phyloP scores from a whole-genome alignment of 2,329 filamentous ascomycete genomes.

The Diplocarpon rosae region DNA sequence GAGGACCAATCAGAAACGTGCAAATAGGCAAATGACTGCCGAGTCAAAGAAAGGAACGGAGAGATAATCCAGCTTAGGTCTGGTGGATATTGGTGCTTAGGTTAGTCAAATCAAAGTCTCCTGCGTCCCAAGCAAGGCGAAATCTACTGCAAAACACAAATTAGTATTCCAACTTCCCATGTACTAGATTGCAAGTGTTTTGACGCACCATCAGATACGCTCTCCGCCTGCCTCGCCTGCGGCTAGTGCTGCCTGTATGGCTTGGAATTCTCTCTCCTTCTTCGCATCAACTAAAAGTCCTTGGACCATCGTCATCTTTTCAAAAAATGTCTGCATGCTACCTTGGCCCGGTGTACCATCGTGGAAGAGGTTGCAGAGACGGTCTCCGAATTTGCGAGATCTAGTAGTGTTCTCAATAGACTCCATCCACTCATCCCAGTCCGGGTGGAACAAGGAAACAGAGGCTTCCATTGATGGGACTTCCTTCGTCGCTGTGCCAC shows the following conservation, averaged over 20 bases:
- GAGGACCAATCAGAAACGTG: too few species aligned
- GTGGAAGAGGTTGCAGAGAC: slow-evolving; percentile 20
- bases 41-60: not conserved
- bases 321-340: slow-evolving; percentile 16
- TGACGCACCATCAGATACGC: not conserved
- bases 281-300: slow-evolving; percentile 6
- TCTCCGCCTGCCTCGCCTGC: not conserved
- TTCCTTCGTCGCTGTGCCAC: slow-evolving; percentile 9
- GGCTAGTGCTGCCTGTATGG: not conserved
- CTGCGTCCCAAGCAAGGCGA: not conserved
- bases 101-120: not conserved
- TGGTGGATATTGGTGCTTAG: not conserved
- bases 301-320: slow-evolving; percentile 14
- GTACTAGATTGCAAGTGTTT: not conserved
- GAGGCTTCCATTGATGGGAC: slow-evolving; percentile 18
- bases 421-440: slow-evolving; percentile 24
- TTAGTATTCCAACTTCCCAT: not conserved
- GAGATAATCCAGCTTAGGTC: not conserved
- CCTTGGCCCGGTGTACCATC: slow-evolving; percentile 2
- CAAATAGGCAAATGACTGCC: not conserved
- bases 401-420: slow-evolving; percentile 15
- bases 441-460: slow-evolving; percentile 22
- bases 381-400: slow-evolving; percentile 16
- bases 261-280: not conserved
- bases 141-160: not conserved